A percentile compares a stretch with the other conserved stretches of the same genome.
These are phyloP conservation scores for Mycena rosella DNA, from an alignment of 768 basidiomycete species.

Conservation along the genomic window DNA sequence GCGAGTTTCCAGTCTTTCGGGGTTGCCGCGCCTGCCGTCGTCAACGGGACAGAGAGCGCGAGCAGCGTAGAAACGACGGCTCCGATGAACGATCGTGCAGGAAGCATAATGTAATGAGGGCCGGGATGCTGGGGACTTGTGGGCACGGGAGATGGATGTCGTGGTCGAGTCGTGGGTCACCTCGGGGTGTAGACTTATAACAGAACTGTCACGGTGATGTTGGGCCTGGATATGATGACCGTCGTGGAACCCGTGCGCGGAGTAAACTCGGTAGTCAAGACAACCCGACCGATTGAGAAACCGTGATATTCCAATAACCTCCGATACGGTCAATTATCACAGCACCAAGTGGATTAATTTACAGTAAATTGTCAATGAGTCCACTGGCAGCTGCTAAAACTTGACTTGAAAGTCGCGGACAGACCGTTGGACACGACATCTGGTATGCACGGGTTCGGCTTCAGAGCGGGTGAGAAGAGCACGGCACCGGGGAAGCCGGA, in stretches of 20 bases:
- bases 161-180: no score
- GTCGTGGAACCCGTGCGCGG: background rate
- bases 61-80: constrained; percentile 7
- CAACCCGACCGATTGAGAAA: background rate
- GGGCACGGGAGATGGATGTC: background rate
- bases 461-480: background rate
- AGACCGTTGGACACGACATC: no score
- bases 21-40: constrained; percentile 8
- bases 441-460: no score
- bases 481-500: background rate
- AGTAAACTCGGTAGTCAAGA: background rate
- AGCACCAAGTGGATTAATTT: no score
- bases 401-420: no score
- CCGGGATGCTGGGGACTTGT: background rate
- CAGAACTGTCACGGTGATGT: no score
- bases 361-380: no score
- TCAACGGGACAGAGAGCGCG: constrained; percentile 3
- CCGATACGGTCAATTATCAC: no score
- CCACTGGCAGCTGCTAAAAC: no score
- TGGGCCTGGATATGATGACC: background rate
- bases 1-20: constrained; percentile 24
- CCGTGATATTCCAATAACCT: no score
- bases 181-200: background rate
- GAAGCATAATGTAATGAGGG: constrained; percentile 2
- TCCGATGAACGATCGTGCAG: constrained; percentile 4